These are phyloP conservation scores for Xylaria sp. DNA, from an alignment of 2,329 filamentous ascomycete species.

Conservation along the genomic window DNA sequence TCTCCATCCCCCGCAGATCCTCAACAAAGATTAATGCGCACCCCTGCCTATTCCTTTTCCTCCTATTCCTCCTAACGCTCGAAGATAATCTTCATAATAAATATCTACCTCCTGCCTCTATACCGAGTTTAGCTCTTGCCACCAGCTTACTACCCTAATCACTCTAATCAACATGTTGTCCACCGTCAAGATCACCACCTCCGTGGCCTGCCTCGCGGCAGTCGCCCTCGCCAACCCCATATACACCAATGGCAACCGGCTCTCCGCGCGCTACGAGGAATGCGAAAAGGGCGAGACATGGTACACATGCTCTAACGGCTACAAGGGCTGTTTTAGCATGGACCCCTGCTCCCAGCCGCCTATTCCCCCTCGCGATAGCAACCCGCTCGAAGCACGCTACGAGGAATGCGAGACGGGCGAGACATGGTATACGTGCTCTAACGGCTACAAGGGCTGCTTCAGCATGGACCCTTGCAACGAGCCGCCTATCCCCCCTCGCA, in stretches of 20 bases:
- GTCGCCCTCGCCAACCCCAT: conserved; percentile 9
- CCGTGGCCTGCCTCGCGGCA: conserved; percentile 18
- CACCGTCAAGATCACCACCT: conserved; percentile 17
- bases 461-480: conserved; percentile 16
- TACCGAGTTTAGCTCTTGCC: neutral
- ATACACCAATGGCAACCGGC: neutral
- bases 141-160: neutral
- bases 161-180: conserved; percentile 17
- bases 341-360: conserved; percentile 20
- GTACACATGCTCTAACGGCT: conserved; percentile 22
- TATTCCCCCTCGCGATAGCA: neutral
- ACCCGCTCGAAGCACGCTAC: neutral
- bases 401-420: conserved; percentile 11
- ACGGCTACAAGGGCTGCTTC: conserved; percentile 21
- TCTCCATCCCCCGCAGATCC: conserved; percentile 11
- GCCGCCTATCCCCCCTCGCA: conserved; percentile 3
- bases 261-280: conserved; percentile 7
- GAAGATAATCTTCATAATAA: neutral
- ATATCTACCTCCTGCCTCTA: too few relatives aligned
- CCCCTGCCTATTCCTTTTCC: neutral
- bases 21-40: conserved; percentile 5
- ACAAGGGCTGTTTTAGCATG: conserved; percentile 14
- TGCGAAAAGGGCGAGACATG: conserved; percentile 8
- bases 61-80: neutral
- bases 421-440: conserved; percentile 17